Conservation (phyloP, 2,329 filamentous ascomycete species). For the Fusarium sp. region DNA sequence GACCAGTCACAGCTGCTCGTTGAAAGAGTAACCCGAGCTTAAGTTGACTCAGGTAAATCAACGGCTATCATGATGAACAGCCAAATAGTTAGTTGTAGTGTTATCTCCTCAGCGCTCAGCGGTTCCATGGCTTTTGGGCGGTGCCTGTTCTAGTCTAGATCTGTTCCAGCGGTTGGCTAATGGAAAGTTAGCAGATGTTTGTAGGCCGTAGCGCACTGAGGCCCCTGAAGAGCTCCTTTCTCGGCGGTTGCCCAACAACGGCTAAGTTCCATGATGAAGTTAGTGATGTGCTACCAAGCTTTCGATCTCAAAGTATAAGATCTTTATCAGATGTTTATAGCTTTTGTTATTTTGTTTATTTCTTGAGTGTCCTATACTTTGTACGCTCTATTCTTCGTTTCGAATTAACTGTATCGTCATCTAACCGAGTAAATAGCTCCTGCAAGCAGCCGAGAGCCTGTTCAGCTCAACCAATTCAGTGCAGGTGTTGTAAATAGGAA, state of each 20-base stretch:
- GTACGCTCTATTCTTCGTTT: not conserved
- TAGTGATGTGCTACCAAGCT: constrained; percentile 18
- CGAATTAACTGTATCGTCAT: not conserved
- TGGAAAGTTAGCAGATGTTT: constrained; percentile 20
- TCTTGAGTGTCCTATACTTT: not conserved
- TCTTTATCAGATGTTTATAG: constrained; percentile 1
- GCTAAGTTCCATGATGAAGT: constrained; percentile 14
- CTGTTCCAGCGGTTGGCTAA: constrained; percentile 37
- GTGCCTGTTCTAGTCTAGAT: constrained; percentile 36
- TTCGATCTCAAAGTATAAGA: constrained; percentile 12
- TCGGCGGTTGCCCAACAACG: constrained; percentile 37
- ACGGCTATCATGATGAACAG: constrained; percentile 15
- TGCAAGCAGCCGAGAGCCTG: constrained; percentile 24
- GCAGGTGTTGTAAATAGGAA: constrained; percentile 39
- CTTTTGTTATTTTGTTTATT: not conserved
- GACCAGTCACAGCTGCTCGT: not conserved
- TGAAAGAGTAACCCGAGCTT: not conserved
- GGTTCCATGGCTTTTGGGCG: constrained; percentile 14
- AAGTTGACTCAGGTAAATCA: not conserved
- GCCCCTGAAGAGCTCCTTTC: constrained; percentile 20
- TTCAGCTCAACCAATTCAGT: constrained; percentile 10
- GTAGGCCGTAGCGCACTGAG: constrained; percentile 28
- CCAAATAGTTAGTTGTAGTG: not conserved
- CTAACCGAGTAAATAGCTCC: not conserved
- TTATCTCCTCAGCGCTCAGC: constrained; percentile 6